phyloP scores from a whole-genome alignment of 1,139 yeast species.

The Yamadazyma conglobata region DNA sequence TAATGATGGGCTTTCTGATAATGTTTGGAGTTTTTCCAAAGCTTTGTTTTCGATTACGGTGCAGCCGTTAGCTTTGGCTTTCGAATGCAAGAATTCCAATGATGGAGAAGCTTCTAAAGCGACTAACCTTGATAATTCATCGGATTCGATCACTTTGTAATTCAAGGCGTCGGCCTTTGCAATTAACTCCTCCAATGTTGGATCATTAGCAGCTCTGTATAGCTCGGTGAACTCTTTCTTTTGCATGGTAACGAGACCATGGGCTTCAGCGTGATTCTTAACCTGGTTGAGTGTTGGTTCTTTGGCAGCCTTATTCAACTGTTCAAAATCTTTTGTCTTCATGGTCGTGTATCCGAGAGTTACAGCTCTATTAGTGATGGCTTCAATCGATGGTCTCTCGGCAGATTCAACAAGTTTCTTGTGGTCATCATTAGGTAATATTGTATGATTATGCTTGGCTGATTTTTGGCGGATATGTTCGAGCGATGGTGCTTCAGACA shows the following conservation, averaged over 20 bases:
- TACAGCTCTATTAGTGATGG: constrained; percentile 13
- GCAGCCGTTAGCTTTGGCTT: constrained; percentile 9
- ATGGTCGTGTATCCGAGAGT: constrained; percentile 13
- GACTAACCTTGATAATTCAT: constrained; percentile 13
- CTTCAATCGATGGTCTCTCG: constrained; percentile 16
- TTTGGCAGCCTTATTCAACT: constrained; percentile 23
- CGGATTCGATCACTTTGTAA: constrained; percentile 7
- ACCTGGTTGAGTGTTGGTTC: constrained; percentile 33
- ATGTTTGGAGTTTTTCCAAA: constrained; percentile 14
- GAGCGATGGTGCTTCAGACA: constrained; percentile 17
- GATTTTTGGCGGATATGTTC: constrained; percentile 22
- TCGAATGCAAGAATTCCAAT: constrained; percentile 17
- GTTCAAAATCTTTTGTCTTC: constrained; percentile 16
- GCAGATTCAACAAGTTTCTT: constrained; percentile 14
- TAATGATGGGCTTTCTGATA: constrained; percentile 22
- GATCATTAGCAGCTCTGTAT: constrained; percentile 33
- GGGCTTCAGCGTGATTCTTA: constrained; percentile 33
- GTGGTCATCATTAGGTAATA: constrained; percentile 18
- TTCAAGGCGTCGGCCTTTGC: constrained; percentile 18
- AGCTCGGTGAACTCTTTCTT: constrained; percentile 35
- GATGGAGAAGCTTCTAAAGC: constrained; percentile 20
- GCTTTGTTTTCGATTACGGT: constrained; percentile 4
- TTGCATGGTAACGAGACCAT: constrained; percentile 33
- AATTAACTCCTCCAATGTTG: constrained; percentile 25
- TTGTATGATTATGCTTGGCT: constrained; percentile 10